phyloP scores from a whole-genome alignment of 306 rosid species.

The Cicer chorassanicum region DNA sequence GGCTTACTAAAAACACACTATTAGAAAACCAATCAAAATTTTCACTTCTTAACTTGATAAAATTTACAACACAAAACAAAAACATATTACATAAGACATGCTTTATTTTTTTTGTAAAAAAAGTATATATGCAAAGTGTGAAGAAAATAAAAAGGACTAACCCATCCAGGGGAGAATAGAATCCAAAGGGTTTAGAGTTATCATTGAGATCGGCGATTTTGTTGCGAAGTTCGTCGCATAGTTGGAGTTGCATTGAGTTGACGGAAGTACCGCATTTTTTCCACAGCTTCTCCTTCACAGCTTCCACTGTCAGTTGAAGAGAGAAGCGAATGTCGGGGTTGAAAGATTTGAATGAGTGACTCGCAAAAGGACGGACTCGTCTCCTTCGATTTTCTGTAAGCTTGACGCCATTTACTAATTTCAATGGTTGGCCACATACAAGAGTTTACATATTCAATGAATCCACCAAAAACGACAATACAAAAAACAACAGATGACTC shows the following conservation, averaged over 20 bases:
- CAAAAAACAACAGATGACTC: no score
- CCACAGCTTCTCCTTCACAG: constrained; percentile 83
- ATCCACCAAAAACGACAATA: no score
- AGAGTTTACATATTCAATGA: no score
- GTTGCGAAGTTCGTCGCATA: constrained; percentile 67
- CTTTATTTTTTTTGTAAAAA: no score
- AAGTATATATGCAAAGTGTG: neutral
- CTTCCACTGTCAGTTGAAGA: constrained; percentile 72
- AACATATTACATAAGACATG: no score
- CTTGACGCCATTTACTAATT: constrained; percentile 53
- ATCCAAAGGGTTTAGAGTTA: constrained; percentile 68
- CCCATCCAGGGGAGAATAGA: constrained; percentile 86
- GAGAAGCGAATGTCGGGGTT: constrained; percentile 75
- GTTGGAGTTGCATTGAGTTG: constrained; percentile 75
- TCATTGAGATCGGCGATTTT: constrained; percentile 71
- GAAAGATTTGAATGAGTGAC: constrained; percentile 78
- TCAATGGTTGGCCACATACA: no score
- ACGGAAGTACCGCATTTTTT: constrained; percentile 81
- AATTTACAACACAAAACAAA: no score
- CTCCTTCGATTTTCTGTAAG: constrained; percentile 69
- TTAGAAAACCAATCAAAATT: neutral
- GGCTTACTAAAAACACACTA: neutral
- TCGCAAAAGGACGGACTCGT: constrained; percentile 67
- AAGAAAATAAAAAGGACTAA: constrained; percentile 22
- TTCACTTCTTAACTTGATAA: neutral